These are phyloP conservation scores for Fonsecaea monophora DNA, from an alignment of 2,329 filamentous ascomycete species.

Conservation along the genomic window DNA sequence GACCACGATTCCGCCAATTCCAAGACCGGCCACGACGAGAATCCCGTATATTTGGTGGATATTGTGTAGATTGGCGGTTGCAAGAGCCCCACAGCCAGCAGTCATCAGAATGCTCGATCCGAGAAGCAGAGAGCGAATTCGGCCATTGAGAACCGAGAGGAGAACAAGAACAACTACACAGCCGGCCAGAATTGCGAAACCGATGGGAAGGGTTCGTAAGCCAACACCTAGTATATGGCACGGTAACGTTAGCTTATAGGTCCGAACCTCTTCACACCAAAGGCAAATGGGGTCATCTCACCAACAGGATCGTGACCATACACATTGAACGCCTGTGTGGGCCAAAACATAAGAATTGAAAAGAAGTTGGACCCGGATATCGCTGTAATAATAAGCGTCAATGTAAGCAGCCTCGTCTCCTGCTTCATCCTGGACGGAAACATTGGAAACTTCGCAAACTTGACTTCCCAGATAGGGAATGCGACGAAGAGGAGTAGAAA, in stretches of 20 bases:
- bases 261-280: too few relatives aligned
- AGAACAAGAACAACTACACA: constrained; percentile 65
- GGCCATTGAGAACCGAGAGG: constrained; percentile 62
- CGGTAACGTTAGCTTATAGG: too few relatives aligned
- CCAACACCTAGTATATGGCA: constrained; percentile 51
- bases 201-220: constrained; percentile 68
- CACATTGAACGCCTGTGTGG: constrained; percentile 68
- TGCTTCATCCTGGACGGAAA: constrained; percentile 54
- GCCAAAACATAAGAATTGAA: constrained; percentile 65
- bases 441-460: constrained; percentile 54
- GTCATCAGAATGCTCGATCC: constrained; percentile 68
- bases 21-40: constrained; percentile 67
- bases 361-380: constrained; percentile 67
- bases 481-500: constrained; percentile 46
- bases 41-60: constrained; percentile 62
- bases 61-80: constrained; percentile 60
- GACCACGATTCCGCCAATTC: constrained; percentile 72
- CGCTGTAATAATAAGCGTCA: constrained; percentile 66
- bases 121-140: constrained; percentile 67
- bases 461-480: constrained; percentile 56
- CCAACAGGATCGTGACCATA: constrained; percentile 69
- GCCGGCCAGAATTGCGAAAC: constrained; percentile 67
- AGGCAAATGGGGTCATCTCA: constrained; percentile 33
- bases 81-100: constrained; percentile 59
- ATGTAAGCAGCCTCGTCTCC: constrained; percentile 57